phyloP scores from a whole-genome alignment of 768 basidiomycete genomes.

The Suillus lakei region DNA sequence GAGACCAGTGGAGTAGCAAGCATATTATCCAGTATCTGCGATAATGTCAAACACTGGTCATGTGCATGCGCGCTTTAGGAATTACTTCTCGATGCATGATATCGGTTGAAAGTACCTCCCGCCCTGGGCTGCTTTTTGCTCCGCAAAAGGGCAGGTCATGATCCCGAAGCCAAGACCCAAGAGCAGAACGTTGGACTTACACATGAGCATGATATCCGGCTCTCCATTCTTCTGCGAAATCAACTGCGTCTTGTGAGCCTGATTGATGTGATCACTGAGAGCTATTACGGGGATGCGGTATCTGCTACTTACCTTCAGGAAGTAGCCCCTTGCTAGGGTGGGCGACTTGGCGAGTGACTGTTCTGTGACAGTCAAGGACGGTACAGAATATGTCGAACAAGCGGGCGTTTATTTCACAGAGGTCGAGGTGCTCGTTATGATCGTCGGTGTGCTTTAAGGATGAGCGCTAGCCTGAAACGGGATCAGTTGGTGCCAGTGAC shows the following conservation, averaged over 20 bases:
- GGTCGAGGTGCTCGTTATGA: background rate
- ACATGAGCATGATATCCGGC: constrained; percentile 44
- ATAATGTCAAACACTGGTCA: no score
- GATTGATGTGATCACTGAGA: background rate
- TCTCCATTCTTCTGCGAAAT: constrained; percentile 63
- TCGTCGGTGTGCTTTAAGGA: background rate
- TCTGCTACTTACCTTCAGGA: constrained; percentile 15
- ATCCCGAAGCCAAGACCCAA: background rate
- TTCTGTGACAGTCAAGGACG: constrained; percentile 47
- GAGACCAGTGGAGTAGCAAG: no score
- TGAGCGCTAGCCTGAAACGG: no score
- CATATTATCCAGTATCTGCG: no score
- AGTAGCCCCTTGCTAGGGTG: constrained; percentile 20
- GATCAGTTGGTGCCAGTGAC: no score
- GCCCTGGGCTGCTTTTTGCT: constrained; percentile 51
- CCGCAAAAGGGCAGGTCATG: constrained; percentile 22
- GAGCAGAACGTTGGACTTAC: no score
- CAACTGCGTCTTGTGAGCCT: constrained; percentile 26
- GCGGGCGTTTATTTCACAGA: constrained; percentile 41
- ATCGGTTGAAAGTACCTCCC: constrained; percentile 59
- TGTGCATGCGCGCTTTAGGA: no score
- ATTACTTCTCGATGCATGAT: constrained; percentile 58
- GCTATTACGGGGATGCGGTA: background rate
- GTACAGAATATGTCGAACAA: constrained; percentile 57
- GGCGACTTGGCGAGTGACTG: constrained; percentile 23